Percentiles rank a stretch among this genome's conserved stretches.
phyloP scores from a whole-genome alignment of 2,329 filamentous ascomycete species.

The Sporothrix euskadiensis region DNA sequence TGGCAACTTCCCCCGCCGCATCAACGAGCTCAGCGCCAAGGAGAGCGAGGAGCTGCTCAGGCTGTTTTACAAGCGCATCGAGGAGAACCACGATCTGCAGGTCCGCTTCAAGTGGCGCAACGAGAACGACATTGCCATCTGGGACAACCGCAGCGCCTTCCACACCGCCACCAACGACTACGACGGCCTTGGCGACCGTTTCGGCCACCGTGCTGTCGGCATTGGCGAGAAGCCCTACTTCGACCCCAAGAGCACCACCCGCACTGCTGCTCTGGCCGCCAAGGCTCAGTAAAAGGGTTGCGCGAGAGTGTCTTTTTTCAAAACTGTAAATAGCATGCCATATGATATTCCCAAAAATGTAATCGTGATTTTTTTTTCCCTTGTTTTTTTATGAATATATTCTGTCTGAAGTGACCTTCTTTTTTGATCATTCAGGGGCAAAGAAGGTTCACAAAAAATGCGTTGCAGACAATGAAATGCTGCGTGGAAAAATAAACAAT shows the following conservation, averaged over 20 bases:
- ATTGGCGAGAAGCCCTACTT: slow-evolving; percentile 57
- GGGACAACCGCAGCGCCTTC: slow-evolving; percentile 60
- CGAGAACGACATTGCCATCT: slow-evolving; percentile 54
- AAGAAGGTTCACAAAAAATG: no score
- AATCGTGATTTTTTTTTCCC: not conserved
- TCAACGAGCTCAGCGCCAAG: slow-evolving; percentile 51
- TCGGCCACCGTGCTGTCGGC: slow-evolving; percentile 51
- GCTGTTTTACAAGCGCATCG: slow-evolving; percentile 54
- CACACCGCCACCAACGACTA: slow-evolving; percentile 58
- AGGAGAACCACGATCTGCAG: slow-evolving; percentile 59
- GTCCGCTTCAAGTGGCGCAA: slow-evolving; percentile 49
- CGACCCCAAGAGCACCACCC: slow-evolving; percentile 45
- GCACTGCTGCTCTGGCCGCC: slow-evolving; percentile 7
- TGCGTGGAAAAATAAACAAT: no score
- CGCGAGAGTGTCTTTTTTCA: not conserved
- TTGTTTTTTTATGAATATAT: not conserved
- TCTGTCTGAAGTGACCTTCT: no score
- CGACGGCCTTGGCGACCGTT: slow-evolving; percentile 47
- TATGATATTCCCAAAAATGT: not conserved
- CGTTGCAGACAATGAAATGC: no score
- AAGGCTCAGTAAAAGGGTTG: not conserved
- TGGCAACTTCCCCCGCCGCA: slow-evolving; percentile 51
- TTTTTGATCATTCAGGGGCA: no score
- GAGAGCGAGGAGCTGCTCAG: slow-evolving; percentile 51
- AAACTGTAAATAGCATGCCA: not conserved